Percentiles rank a stretch among this genome's conserved stretches.
phyloP scores from a whole-genome alignment of 2,329 filamentous ascomycete species.

The Akanthomyces lecanii region DNA sequence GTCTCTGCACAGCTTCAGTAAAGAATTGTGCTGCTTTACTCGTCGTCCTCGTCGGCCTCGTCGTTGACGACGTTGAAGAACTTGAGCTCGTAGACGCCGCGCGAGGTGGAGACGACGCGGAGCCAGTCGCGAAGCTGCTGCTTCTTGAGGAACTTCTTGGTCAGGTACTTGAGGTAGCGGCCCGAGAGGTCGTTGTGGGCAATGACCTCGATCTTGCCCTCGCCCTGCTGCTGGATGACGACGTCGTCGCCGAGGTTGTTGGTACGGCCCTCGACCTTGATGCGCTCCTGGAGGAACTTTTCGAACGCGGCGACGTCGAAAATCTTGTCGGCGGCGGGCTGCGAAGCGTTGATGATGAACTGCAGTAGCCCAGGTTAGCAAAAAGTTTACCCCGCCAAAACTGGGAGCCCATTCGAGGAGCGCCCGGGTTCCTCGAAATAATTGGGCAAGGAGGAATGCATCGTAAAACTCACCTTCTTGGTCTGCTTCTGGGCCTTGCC shows the following conservation, averaged over 20 bases:
- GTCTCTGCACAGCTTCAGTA: conserved; percentile 5
- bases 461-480: conserved; percentile 64
- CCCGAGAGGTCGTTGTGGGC: conserved; percentile 97
- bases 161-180: conserved; percentile 99
- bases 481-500: conserved; percentile 73
- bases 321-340: conserved; percentile 99
- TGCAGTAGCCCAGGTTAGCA: conserved; percentile 34
- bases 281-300: conserved; percentile 99
- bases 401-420: neutral
- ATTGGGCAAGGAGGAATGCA: neutral
- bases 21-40: conserved; percentile 55
- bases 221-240: conserved; percentile 82
- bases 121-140: conserved; percentile 99
- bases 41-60: conserved; percentile 95
- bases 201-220: conserved; percentile 97
- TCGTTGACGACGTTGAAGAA: conserved; percentile 99
- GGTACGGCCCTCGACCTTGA: conserved; percentile 98
- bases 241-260: conserved; percentile 96
- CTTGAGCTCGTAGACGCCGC: conserved; percentile 98
- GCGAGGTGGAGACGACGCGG: conserved; percentile 94
- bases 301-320: conserved; percentile 98
- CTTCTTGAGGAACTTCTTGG: conserved; percentile 99
- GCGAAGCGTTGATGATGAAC: conserved; percentile 99
- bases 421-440: neutral
- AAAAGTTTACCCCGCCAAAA: neutral